These are phyloP conservation scores for Aciculosporium take DNA, from an alignment of 2,329 filamentous ascomycete genomes.

Conservation along the genomic window DNA sequence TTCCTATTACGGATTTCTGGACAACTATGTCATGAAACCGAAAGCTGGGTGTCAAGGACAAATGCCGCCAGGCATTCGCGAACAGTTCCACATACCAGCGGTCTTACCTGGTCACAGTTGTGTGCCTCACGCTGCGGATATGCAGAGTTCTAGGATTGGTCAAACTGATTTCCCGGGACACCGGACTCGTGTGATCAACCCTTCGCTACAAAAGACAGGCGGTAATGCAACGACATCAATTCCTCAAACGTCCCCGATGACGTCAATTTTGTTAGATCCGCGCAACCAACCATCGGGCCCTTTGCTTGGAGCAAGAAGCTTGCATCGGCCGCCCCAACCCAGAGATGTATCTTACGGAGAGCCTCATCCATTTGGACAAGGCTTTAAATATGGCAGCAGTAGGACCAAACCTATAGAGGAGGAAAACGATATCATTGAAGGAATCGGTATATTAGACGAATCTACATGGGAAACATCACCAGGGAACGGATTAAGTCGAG, in stretches of 20 bases:
- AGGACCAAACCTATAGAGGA: slow-evolving; percentile 30
- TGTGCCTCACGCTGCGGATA: slow-evolving; percentile 41
- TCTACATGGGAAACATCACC: slow-evolving; percentile 47
- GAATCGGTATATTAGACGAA: slow-evolving; percentile 37
- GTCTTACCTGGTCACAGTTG: slow-evolving; percentile 58
- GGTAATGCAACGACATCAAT: slow-evolving; percentile 22
- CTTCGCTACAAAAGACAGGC: background rate
- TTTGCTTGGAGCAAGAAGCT: slow-evolving; percentile 28
- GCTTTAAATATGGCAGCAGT: slow-evolving; percentile 31
- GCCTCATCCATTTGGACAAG: slow-evolving; percentile 41
- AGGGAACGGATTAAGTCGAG: slow-evolving; percentile 33
- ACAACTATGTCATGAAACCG: slow-evolving; percentile 72
- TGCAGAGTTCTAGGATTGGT: slow-evolving; percentile 33
- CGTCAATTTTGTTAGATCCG: slow-evolving; percentile 59
- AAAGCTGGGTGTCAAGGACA: slow-evolving; percentile 51
- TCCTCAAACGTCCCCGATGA: slow-evolving; percentile 49
- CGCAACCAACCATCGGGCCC: slow-evolving; percentile 54
- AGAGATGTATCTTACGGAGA: slow-evolving; percentile 32
- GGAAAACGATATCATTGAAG: slow-evolving; percentile 38
- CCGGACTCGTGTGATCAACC: slow-evolving; percentile 13
- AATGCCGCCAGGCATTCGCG: slow-evolving; percentile 36
- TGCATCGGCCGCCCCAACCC: slow-evolving; percentile 31
- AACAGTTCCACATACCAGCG: slow-evolving; percentile 60
- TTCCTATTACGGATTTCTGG: slow-evolving; percentile 87
- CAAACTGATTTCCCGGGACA: slow-evolving; percentile 30